Percentiles rank a stretch among this genome's conserved stretches.
phyloP scores from a whole-genome alignment of 768 basidiomycete species.

The Leccinum pellstonianum region DNA sequence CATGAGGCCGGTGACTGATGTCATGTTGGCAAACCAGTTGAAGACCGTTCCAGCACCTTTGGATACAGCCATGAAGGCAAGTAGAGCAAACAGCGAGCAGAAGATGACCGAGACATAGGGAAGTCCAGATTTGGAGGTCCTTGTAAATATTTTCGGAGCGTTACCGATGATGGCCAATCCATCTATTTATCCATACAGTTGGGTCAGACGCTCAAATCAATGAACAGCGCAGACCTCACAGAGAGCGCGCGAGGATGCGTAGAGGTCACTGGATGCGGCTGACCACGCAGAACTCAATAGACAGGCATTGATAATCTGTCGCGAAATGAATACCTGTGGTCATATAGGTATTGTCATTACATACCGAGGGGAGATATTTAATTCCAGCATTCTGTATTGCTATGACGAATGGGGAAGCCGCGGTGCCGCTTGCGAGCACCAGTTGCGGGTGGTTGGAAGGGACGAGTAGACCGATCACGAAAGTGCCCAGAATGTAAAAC shows the following conservation, averaged over 20 bases:
- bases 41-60: slow-evolving; percentile 73
- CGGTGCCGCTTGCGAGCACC: background rate
- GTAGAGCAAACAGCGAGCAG: slow-evolving; percentile 61
- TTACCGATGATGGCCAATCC: slow-evolving; percentile 78
- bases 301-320: background rate
- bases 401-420: background rate
- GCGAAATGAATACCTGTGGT: background rate
- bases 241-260: slow-evolving; percentile 73
- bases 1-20: slow-evolving; percentile 61
- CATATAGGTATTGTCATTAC: background rate
- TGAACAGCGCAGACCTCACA: slow-evolving; percentile 47
- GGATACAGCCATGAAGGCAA: slow-evolving; percentile 79
- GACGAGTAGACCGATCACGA: background rate
- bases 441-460: background rate
- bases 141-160: slow-evolving; percentile 78
- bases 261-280: background rate
- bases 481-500: background rate
- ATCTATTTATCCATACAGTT: slow-evolving; percentile 43
- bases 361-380: background rate
- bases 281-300: background rate
- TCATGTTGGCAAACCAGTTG: slow-evolving; percentile 77
- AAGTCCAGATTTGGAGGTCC: slow-evolving; percentile 68
- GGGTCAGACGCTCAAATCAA: background rate
- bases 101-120: slow-evolving; percentile 74
- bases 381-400: background rate